Conservation (phyloP, 192 early-diverging fungal species). For the Backusella australiensis region DNA sequence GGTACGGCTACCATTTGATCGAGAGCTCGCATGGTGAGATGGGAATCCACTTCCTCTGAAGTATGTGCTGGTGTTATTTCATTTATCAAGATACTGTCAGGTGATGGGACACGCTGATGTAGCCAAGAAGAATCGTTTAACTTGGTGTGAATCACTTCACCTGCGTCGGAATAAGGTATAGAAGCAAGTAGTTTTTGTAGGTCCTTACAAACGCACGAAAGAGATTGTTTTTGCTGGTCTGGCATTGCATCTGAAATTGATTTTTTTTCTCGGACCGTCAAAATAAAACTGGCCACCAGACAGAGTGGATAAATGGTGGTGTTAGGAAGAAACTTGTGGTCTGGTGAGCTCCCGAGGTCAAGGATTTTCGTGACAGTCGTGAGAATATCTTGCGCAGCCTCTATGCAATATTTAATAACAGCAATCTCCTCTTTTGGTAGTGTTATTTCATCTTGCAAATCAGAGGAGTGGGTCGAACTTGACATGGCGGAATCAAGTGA, state of each 20-base stretch:
- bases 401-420: not conserved
- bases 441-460: not conserved
- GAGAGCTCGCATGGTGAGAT: not conserved
- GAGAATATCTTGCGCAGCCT: conserved; percentile 4
- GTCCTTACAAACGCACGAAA: not conserved
- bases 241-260: not conserved
- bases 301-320: not conserved
- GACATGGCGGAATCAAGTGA: not conserved
- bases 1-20: not conserved
- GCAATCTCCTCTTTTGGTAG: conserved; percentile 4
- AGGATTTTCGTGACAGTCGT: conserved; percentile 5
- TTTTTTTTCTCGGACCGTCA: not conserved
- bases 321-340: not conserved
- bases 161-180: not conserved
- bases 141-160: not conserved
- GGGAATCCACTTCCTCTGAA: not conserved
- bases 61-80: not conserved
- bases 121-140: not conserved
- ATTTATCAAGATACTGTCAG: not conserved
- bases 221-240: not conserved
- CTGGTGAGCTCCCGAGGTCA: not conserved
- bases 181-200: not conserved
- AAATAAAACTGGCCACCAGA: not conserved
- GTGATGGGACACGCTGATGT: not conserved
- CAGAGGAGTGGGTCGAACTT: not conserved